Evolutionary conservation across 225 moss, liverwort and hornwort genomes (phyloP).

Genomic region (Antitrichia curtipendula): DNA sequence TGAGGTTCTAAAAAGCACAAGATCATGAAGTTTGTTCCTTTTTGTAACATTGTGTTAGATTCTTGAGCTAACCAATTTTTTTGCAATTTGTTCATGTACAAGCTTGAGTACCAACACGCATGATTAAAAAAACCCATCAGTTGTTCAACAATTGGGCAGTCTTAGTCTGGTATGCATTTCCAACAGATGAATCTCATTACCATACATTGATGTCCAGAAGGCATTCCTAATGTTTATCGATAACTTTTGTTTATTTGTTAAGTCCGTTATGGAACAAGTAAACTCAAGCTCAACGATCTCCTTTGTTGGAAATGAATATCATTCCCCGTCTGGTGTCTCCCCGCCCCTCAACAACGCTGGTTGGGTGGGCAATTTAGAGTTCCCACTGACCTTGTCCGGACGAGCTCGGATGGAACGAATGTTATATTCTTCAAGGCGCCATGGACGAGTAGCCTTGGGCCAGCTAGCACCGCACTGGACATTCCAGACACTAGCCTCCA

Average conservation of each 20-base stretch:
- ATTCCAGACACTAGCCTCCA: neutral
- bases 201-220: neutral
- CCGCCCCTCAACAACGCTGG: neutral
- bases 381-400: neutral
- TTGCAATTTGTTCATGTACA: fast-evolving
- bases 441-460: neutral
- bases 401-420: neutral
- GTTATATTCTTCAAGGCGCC: neutral
- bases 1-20: neutral
- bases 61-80: neutral
- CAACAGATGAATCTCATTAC: neutral
- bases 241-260: neutral
- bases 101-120: neutral
- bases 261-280: neutral
- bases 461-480: neutral
- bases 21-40: neutral
- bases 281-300: neutral
- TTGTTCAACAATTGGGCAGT: fast-evolving
- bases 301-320: neutral
- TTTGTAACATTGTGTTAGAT: neutral
- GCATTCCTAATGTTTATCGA: no score
- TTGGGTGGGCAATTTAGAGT: neutral
- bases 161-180: neutral
- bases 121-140: neutral
- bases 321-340: neutral